Evolutionary conservation across 225 moss, liverwort and hornwort species (phyloP).

Genomic region (Asterella californica): DNA sequence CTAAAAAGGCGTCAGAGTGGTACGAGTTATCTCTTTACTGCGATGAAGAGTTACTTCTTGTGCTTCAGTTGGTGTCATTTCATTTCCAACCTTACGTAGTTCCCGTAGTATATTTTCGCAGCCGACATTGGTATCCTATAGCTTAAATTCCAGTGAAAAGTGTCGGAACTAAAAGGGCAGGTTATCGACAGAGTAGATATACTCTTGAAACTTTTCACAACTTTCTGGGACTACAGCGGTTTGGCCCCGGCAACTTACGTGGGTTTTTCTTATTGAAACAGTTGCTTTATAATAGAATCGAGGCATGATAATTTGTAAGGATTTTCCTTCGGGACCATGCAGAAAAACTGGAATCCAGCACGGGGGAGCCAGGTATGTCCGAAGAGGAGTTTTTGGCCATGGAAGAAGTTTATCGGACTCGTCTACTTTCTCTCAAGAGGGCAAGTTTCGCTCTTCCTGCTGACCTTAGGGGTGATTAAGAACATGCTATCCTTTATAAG

Average conservation of each 20-base stretch:
- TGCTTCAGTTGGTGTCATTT: not conserved
- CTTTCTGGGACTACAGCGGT: not conserved
- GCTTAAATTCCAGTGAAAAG: no score
- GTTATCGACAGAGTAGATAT: not conserved
- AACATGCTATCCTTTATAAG: not conserved
- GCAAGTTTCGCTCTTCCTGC: slow-evolving; percentile 31
- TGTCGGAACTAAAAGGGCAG: not conserved
- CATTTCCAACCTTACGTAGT: not conserved
- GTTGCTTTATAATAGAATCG: not conserved
- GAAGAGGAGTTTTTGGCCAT: slow-evolving; percentile 93
- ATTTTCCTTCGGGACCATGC: not conserved
- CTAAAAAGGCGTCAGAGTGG: slow-evolving; percentile 78
- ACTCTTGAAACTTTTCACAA: no score
- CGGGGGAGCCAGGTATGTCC: slow-evolving; percentile 62
- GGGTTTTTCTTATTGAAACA: not conserved
- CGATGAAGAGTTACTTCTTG: not conserved
- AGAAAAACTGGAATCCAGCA: slow-evolving; percentile 59
- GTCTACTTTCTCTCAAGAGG: slow-evolving; percentile 78
- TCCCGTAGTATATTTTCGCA: not conserved
- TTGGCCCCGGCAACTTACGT: not conserved
- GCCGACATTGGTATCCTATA: not conserved
- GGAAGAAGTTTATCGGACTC: slow-evolving; percentile 94
- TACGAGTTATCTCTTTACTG: slow-evolving; percentile 19
- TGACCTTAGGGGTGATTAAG: not conserved
- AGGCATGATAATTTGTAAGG: not conserved